Conservation (phyloP, 1,139 yeast genomes). For the Zygoascus meyerae region DNA sequence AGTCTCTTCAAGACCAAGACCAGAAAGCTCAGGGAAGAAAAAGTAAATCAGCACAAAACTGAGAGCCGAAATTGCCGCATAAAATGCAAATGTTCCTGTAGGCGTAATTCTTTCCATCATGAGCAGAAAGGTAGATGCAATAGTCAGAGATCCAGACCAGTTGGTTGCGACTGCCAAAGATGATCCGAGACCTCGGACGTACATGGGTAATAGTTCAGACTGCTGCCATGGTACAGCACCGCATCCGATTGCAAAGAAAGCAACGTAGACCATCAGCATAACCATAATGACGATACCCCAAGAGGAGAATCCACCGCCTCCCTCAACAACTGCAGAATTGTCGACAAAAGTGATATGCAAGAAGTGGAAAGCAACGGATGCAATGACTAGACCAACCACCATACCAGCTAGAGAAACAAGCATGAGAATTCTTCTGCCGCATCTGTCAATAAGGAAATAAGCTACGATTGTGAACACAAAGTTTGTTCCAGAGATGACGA, state of each 20-base stretch:
- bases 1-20: conserved; percentile 86
- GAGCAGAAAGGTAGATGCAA: conserved; percentile 86
- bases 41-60: conserved; percentile 70
- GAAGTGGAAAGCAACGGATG: conserved; percentile 87
- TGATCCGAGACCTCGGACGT: conserved; percentile 87
- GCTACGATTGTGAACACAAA: conserved; percentile 81
- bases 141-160: conserved; percentile 92
- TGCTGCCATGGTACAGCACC: conserved; percentile 99
- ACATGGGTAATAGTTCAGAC: conserved; percentile 87
- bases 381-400: conserved; percentile 66
- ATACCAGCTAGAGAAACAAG: conserved; percentile 73
- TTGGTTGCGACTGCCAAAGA: conserved; percentile 90
- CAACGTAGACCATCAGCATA: conserved; percentile 81
- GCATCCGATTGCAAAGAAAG: conserved; percentile 86
- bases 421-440: conserved; percentile 80
- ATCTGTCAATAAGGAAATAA: conserved; percentile 71
- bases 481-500: conserved; percentile 87
- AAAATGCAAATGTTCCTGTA: conserved; percentile 86
- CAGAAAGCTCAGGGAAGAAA: conserved; percentile 88
- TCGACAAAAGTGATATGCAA: conserved; percentile 50
- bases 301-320: conserved; percentile 49
- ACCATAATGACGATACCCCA: conserved; percentile 87
- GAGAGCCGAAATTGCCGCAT: conserved; percentile 71
- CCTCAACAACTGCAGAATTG: conserved; percentile 40
- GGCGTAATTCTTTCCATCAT: conserved; percentile 93